Conservation (phyloP, 768 basidiomycete species). For the Epithele typhae region DNA sequence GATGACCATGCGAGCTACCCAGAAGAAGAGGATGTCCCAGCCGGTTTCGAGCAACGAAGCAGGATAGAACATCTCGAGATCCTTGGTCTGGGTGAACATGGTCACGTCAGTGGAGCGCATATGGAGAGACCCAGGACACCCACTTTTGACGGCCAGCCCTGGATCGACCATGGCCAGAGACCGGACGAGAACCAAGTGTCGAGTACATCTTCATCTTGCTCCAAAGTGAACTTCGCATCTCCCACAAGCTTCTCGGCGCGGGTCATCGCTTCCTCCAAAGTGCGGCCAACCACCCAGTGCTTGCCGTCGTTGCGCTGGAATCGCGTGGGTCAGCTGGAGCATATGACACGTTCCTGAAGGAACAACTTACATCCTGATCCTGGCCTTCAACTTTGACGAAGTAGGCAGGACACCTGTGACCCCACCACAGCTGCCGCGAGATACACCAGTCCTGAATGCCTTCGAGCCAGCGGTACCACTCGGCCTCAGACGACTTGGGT, state of each 20-base stretch:
- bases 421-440: constrained; percentile 99
- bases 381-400: constrained; percentile 81
- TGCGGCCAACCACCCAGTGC: constrained; percentile 90
- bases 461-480: constrained; percentile 97
- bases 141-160: constrained; percentile 98
- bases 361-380: constrained; percentile 52
- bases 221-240: constrained; percentile 62
- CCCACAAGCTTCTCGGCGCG: constrained; percentile 68
- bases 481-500: constrained; percentile 83
- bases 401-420: constrained; percentile 94
- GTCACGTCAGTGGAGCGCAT: neutral
- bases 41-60: constrained; percentile 92
- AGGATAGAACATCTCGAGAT: constrained; percentile 83
- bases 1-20: constrained; percentile 98
- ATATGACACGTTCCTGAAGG: too few relatives aligned
- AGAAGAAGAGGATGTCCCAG: constrained; percentile 99
- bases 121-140: too few relatives aligned
- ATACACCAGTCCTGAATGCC: constrained; percentile 99
- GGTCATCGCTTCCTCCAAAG: constrained; percentile 68
- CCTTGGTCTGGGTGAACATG: constrained; percentile 51
- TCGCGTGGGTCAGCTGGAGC: neutral
- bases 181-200: constrained; percentile 99
- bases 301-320: constrained; percentile 69
- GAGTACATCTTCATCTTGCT: constrained; percentile 95
- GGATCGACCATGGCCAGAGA: constrained; percentile 95